Conservation (phyloP, 306 rosid genomes). For the Glycine latifolia region DNA sequence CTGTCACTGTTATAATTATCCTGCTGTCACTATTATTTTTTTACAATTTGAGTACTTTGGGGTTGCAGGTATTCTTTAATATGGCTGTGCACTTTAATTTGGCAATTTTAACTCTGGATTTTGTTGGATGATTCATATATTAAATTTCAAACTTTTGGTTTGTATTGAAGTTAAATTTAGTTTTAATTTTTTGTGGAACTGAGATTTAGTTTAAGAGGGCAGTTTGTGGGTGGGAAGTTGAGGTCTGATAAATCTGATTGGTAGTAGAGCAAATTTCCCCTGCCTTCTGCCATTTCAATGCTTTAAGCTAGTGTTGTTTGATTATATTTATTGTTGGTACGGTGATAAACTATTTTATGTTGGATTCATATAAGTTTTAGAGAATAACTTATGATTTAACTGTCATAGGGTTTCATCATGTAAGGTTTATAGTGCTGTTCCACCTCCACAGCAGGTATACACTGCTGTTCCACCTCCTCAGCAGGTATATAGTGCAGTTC, state of each 20-base stretch:
- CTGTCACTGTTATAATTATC: neutral
- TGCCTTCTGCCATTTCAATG: constrained; percentile 14
- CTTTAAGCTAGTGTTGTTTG: constrained; percentile 30
- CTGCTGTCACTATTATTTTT: constrained; percentile 17
- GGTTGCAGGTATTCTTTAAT: constrained; percentile 7
- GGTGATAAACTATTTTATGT: constrained; percentile 42
- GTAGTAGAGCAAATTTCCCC: constrained; percentile 11
- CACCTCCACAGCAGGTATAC: constrained; percentile 86
- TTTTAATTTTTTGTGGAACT: constrained; percentile 18
- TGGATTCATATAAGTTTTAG: constrained; percentile 45
- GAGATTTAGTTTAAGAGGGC: constrained; percentile 14
- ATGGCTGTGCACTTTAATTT: neutral
- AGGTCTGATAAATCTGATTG: constrained; percentile 28
- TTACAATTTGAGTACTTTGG: neutral
- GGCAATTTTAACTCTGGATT: constrained; percentile 31
- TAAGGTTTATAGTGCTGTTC: constrained; percentile 99
- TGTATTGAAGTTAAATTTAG: neutral
- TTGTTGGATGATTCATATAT: neutral
- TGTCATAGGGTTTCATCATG: constrained; percentile 99
- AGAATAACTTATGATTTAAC: constrained; percentile 76
- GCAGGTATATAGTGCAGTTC: constrained; percentile 80
- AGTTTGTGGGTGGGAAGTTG: constrained; percentile 17
- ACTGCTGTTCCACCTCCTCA: constrained; percentile 81
- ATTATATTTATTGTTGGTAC: constrained; percentile 38
- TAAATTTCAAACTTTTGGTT: constrained; percentile 23